Percentiles rank a stretch among this genome's conserved stretches.
Evolutionary conservation across 1,139 yeast species (phyloP).

Genomic region (Yamadazyma taylorii): DNA sequence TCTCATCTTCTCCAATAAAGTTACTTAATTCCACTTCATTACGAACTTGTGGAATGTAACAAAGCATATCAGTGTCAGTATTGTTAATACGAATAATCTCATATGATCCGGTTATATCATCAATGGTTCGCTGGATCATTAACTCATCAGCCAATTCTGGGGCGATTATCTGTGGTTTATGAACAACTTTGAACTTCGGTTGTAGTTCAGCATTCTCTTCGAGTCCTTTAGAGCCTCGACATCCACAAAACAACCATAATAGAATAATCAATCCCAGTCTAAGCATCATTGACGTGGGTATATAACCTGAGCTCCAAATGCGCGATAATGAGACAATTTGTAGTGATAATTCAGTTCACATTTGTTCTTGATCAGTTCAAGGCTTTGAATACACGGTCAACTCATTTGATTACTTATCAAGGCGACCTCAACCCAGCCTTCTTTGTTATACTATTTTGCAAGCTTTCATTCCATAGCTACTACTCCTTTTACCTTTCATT

Average conservation of each 20-base stretch:
- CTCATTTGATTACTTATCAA: no score
- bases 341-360: no score
- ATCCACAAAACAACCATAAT: neutral
- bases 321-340: no score
- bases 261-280: neutral
- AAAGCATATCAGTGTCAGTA: conserved; percentile 15
- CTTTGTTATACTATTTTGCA: no score
- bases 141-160: no score
- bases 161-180: conserved; percentile 13
- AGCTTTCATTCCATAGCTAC: no score
- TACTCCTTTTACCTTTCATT: no score
- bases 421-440: no score
- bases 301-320: no score
- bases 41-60: conserved; percentile 21
- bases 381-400: no score
- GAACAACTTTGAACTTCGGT: conserved; percentile 20
- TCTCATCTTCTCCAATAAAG: conserved; percentile 1
- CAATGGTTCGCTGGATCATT: conserved; percentile 8
- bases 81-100: conserved; percentile 20
- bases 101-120: conserved; percentile 18
- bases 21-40: conserved; percentile 5
- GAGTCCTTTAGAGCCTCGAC: neutral
- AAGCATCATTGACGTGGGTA: neutral
- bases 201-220: conserved; percentile 6
- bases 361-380: no score